A percentile compares a stretch with the other conserved stretches of the same genome.
Evolutionary conservation across 75 land plant genomes (phyloP).

Genomic region (Picea glauca): DNA sequence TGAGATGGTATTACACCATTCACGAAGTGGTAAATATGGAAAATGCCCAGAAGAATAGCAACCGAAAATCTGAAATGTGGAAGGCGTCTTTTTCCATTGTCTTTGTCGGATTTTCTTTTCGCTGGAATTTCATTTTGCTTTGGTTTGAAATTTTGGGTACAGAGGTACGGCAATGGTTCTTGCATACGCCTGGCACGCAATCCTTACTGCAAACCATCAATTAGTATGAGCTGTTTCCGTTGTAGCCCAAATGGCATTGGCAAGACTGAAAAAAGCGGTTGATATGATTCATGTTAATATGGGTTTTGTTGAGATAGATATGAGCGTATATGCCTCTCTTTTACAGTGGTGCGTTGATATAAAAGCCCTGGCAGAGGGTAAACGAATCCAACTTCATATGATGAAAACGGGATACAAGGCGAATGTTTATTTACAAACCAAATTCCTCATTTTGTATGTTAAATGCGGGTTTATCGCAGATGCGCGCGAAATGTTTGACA

Average conservation of each 20-base stretch:
- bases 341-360: not conserved
- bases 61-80: too few species aligned
- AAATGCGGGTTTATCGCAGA: not conserved
- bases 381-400: not conserved
- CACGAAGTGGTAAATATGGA: too few species aligned
- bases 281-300: not conserved
- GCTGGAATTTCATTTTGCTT: too few species aligned
- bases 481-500: not conserved
- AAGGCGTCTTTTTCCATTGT: too few species aligned
- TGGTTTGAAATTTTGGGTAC: too few species aligned
- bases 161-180: too few species aligned
- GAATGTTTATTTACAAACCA: not conserved
- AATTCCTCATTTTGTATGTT: not conserved
- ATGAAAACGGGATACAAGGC: not conserved
- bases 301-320: not conserved
- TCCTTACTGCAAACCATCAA: too few species aligned
- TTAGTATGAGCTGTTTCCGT: too few species aligned
- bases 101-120: too few species aligned
- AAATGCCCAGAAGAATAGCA: too few species aligned
- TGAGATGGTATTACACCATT: too few species aligned
- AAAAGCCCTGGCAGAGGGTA: constrained; percentile 1
- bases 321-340: not conserved
- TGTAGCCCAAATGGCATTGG: not conserved
- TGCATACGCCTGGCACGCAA: too few species aligned
- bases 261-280: not conserved